Conservation (phyloP, 192 early-diverging fungal species). For the Mortierella alpina region DNA sequence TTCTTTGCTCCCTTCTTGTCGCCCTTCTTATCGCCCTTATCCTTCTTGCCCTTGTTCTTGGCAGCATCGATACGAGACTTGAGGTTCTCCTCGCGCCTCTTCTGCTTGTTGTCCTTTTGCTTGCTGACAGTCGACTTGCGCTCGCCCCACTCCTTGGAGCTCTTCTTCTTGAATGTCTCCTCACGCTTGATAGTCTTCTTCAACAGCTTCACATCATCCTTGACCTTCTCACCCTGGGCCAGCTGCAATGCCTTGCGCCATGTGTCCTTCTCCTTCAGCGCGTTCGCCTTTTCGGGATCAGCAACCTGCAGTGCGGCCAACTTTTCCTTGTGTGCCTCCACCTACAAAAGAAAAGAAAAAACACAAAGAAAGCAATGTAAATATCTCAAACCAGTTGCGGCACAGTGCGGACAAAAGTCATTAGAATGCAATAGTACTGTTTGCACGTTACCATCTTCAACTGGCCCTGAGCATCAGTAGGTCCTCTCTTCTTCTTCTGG, state of each 20-base stretch:
- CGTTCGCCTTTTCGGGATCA: conserved; percentile 69
- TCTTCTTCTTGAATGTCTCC: conserved; percentile 87
- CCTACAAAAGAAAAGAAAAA: conserved; percentile 8
- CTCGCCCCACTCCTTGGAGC: conserved; percentile 83
- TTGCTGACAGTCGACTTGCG: conserved; percentile 74
- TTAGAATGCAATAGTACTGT: not conserved
- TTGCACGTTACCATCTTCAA: conserved; percentile 63
- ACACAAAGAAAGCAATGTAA: not conserved
- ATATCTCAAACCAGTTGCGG: not conserved
- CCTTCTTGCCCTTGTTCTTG: conserved; percentile 76
- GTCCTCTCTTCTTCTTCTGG: conserved; percentile 74
- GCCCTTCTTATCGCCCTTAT: conserved; percentile 64
- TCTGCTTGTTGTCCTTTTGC: conserved; percentile 72
- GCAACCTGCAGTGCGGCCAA: conserved; percentile 75
- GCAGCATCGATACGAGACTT: conserved; percentile 81
- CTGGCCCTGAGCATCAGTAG: conserved; percentile 69
- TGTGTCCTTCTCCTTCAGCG: conserved; percentile 77
- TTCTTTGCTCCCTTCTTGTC: conserved; percentile 34
- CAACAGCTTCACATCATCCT: conserved; percentile 89
- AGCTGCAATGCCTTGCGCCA: conserved; percentile 86
- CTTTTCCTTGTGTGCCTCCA: conserved; percentile 82
- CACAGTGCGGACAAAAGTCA: not conserved
- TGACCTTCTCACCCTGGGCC: conserved; percentile 91
- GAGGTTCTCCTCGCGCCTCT: conserved; percentile 89
- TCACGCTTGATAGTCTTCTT: conserved; percentile 92